Percentiles rank a stretch among this genome's conserved stretches.
phyloP scores from a whole-genome alignment of 129 eudicot genomes.

The Gnaphalium uliginosum region DNA sequence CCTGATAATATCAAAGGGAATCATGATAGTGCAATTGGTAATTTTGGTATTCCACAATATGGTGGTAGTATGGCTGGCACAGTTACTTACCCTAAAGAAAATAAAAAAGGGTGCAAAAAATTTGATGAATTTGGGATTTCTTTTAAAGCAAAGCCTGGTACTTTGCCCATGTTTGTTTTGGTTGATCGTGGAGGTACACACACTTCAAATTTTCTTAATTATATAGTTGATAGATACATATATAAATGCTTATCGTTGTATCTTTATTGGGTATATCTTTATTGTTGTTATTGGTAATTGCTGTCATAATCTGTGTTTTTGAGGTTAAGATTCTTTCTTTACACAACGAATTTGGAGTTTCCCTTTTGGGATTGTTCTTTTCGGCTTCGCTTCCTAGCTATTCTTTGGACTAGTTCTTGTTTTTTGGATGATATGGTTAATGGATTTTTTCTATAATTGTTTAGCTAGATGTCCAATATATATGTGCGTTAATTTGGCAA shows the following conservation, averaged over 20 bases:
- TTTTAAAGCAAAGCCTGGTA: conserved; percentile 77
- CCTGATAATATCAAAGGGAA: conserved; percentile 73
- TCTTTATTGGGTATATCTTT: neutral
- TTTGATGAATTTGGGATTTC: conserved; percentile 66
- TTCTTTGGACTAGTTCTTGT: conserved; percentile 3
- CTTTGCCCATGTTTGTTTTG: conserved; percentile 76
- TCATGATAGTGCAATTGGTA: conserved; percentile 89
- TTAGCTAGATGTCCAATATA: neutral
- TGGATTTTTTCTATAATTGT: neutral
- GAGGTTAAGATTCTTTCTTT: conserved; percentile 16
- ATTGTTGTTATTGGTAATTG: neutral
- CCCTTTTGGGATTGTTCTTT: conserved; percentile 22
- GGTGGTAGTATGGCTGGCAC: conserved; percentile 96
- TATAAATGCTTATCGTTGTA: neutral
- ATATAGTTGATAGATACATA: neutral
- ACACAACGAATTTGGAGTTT: conserved; percentile 20
- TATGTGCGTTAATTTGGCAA: conserved; percentile 7
- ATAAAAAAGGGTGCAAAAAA: conserved; percentile 66
- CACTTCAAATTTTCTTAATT: neutral
- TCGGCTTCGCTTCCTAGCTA: neutral
- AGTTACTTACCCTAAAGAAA: conserved; percentile 81
- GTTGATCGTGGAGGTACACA: conserved; percentile 93
- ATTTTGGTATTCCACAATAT: conserved; percentile 92
- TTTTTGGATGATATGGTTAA: conserved; percentile 13
- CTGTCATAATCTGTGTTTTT: conserved; percentile 15